phyloP scores from a whole-genome alignment of 2,329 filamentous ascomycete genomes.

The Curvularia eragrostidis region DNA sequence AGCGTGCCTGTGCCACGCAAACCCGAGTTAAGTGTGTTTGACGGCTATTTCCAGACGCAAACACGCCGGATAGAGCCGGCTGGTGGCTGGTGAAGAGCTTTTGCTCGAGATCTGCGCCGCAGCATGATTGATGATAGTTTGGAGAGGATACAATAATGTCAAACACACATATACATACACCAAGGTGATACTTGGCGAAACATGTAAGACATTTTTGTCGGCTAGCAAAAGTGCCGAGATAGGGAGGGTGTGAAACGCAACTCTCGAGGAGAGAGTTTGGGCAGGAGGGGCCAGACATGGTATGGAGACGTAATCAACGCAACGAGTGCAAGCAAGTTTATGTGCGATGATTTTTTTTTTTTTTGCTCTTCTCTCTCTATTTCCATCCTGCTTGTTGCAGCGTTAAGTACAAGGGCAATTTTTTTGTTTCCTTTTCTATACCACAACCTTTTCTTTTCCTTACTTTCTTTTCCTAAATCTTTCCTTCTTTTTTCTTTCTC shows the following conservation, averaged over 20 bases:
- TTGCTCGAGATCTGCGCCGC: neutral
- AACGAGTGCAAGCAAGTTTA: neutral
- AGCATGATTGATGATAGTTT: neutral
- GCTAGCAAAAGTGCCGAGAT: neutral
- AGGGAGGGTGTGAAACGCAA: neutral
- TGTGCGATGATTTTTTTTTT: neutral
- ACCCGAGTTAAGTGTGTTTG: slow-evolving; percentile 45
- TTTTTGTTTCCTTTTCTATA: neutral
- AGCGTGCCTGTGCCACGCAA: slow-evolving; percentile 23
- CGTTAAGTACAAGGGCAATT: neutral
- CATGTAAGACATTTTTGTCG: slow-evolving; percentile 6
- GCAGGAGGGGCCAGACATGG: neutral
- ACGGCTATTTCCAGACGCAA: slow-evolving; percentile 47
- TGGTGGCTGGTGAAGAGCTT: slow-evolving; percentile 27
- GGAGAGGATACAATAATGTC: slow-evolving; percentile 1
- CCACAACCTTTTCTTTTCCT: neutral
- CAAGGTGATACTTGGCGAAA: slow-evolving; percentile 25
- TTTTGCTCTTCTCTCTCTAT: no score
- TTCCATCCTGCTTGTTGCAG: neutral
- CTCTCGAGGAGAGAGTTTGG: neutral
- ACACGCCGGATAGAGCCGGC: slow-evolving; percentile 31
- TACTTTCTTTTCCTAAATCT: neutral
- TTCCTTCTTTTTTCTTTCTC: neutral
- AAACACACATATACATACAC: slow-evolving; percentile 2
- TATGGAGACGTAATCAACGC: neutral